Evolutionary conservation across 208 protist species (phyloP), one percentile per base, ranked within the genome.

Genomic region (Porcisia deanei): DNA sequence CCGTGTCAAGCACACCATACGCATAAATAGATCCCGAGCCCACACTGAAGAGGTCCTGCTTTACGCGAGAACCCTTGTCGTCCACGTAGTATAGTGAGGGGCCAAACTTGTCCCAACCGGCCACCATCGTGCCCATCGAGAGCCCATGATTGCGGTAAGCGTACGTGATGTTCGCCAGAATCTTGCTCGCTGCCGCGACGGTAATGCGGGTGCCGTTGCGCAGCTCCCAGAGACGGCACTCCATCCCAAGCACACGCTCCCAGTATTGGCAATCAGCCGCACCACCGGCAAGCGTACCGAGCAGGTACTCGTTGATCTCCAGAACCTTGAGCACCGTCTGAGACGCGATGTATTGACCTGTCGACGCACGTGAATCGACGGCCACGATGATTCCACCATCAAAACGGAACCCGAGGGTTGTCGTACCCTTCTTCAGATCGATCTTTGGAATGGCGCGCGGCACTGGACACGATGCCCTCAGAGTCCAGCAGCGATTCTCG

Each of bases 211-310:
- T 88, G 78, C 98, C 97, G 81, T 99, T 99, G 82, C 98, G 91
- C 60, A 98, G 82, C 86, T 97, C 92, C 90, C 91, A 98, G 37
- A 97, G 88, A 61, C 98, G 91, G 85, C 98, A 99, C 78, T 98
- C 91, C 84, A 95, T 91, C 22, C 97, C 96, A 8, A 99, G 92
- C 47, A 99, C 93, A 52, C 99, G 90, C 83, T 99, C 96, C 99
- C 99, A 99, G 91, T 98, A 99, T 73, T 97, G 89, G 91, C 99
- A 99, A 87, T 99, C 99, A 4, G 99, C 99, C 41, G 99, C 99
- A 90, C 99, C 99, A 74, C 98, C 98, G 63, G 99, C 99, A 98
- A 99, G 99, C 12, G 99, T 99, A 59, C 99, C 99, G 10, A 99
- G 88, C 10, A 99, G 83, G 83, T 98, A 99, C 49, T 98, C 96